These are phyloP conservation scores for Acacia pycnantha DNA, from an alignment of 331 rosid species.

Conservation along the genomic window DNA sequence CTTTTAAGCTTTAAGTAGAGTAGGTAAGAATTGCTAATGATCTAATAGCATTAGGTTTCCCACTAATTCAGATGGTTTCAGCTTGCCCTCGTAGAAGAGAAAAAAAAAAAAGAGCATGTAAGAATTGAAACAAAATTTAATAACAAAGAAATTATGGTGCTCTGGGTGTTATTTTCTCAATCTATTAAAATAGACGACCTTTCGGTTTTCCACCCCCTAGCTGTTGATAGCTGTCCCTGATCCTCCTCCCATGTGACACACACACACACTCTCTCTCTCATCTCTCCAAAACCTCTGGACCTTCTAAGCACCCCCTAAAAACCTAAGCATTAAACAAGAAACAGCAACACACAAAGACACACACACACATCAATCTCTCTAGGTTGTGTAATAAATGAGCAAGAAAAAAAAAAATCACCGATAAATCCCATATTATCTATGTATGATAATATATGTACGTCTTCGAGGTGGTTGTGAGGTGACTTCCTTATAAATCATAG, in stretches of 20 bases:
- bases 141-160: not conserved
- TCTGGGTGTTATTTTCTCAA: not conserved
- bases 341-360: not conserved
- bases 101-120: too few relatives aligned
- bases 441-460: too few relatives aligned
- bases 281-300: constrained; percentile 47
- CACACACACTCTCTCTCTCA: constrained; percentile 1
- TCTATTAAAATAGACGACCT: constrained; percentile 39
- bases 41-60: too few relatives aligned
- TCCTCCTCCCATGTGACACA: constrained; percentile 82
- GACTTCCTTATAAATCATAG: not conserved
- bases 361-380: not conserved
- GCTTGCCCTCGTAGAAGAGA: not conserved
- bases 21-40: not conserved
- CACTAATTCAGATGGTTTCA: not conserved
- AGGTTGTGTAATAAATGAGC: not conserved
- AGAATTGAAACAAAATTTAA: not conserved
- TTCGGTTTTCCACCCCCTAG: constrained; percentile 32
- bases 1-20: not conserved
- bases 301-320: constrained; percentile 32
- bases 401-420: not conserved
- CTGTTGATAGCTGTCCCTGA: constrained; percentile 98
- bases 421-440: not conserved
- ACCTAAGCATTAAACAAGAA: not conserved
- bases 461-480: not conserved